Base-by-base conservation (phyloP, 2,329 filamentous ascomycete species). In the Metarhizium guizhouense region DNA sequence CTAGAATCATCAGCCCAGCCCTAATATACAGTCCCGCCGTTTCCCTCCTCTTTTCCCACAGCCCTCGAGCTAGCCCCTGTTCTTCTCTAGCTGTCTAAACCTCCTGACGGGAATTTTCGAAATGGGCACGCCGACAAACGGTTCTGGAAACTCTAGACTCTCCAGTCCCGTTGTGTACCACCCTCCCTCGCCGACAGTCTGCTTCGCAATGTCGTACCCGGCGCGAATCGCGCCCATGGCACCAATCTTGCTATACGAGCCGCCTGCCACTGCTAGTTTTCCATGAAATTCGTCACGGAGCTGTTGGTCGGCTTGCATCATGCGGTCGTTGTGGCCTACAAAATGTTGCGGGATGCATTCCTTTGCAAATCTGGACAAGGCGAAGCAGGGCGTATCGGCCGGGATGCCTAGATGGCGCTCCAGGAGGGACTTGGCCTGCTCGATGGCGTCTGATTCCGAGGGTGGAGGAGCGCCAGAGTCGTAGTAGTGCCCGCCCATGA, bases 401-500 rank as follows among this genome's bases (percentile, higher is more conserved):
- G 73, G 77, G 66, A 96, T 89, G 56, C 79, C 78, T 5, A 97
- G 76, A 65, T 97, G 92, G 20, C 90, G 80, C 59, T 80, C 72
- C 2, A 96, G 74, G 6, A 95, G 75, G 2, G 76, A 71, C 58
- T 82, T 81, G 38, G 92, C 90, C 80, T 93, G 87, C 6, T 71
- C 67, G 30, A 88, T 73, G 16, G 84, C 90, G 61, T 88, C 79
- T 14, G 85, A 76, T 58, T 85, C 78, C 52, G 80, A 74, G 0
- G 90, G 91, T 1, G 63, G 53, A 2, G 59, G 64, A 49, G 60
- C 61, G 61, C 63, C 64, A 49, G 61, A 84, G 56, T 75, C 80
- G 67, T 90, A 97, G 81, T 89, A 90, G 72, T 96, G 91, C 1
- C 94, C 94, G 57, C 94, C 94, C 56, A 99, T 76, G 84, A 99